Base-by-base conservation (phyloP, 768 basidiomycete species). In the Phylloporus sp. region DNA sequence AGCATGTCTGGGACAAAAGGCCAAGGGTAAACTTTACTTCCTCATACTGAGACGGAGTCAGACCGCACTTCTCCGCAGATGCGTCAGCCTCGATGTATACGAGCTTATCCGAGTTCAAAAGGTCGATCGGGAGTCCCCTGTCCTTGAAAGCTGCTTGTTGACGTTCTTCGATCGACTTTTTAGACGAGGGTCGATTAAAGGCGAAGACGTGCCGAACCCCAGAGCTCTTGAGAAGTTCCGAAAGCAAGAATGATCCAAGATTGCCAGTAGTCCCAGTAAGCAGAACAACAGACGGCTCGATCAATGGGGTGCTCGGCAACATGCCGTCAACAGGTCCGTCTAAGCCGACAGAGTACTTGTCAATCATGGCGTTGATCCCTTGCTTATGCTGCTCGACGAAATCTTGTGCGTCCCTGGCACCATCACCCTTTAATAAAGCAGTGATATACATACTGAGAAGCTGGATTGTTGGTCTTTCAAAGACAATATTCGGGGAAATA, bases 241-340 rank as follows among this genome's bases (percentile, higher is more conserved):
- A 63, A 15, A 77, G 57, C 1, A 75, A 31, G 49, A 72, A 69
- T 2, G 72, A 70, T 2, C 77, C 77, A 2, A 78, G 61, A 5
- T 68, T 69, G 1, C 76, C 77, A 2, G 76, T 77, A 4, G 72
- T 70, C 11, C 77, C 76, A 6, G 77, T 77, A 7, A 77, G 46
- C 3, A 60, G 46, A 1, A 52, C 52, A 2, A 43, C 49, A 12
- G 44, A 34, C 0, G 23, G 36, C 8, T 31, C 26, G 7, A 40
- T 29, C 22, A 27, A 34, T 12, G 9, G 18, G 11, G 20, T 34
- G 42, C 55, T 26, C 44, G 66, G 62, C 64, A 5, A 23, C 15
- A 54, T 13, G 22, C 34, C 47, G 16, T 49, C 22, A 4, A 68
- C 22, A 28, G 50, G 51, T 54, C 38, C 26, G 42, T 58, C 39